phyloP scores from a whole-genome alignment of 176 grass and related monocot species.

The Triticum dicoccoides region DNA sequence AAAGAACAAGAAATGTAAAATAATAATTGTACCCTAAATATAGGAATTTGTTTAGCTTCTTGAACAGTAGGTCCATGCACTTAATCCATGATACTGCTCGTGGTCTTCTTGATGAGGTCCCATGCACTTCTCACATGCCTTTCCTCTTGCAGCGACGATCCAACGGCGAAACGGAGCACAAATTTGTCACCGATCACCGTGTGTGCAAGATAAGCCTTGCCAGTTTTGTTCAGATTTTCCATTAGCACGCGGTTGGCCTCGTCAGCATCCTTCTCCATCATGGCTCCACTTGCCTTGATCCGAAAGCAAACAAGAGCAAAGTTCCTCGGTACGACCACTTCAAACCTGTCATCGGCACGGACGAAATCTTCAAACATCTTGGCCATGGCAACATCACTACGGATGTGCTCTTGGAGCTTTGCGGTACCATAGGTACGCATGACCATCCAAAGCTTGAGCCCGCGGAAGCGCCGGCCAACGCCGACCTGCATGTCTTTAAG shows the following conservation, averaged over 20 bases:
- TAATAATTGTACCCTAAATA: background rate
- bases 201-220: slow-evolving; percentile 1
- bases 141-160: background rate
- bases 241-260: background rate
- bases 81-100: background rate
- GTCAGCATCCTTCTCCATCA: background rate
- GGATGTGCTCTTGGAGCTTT: slow-evolving; percentile 7
- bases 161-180: background rate
- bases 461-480: background rate
- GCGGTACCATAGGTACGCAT: background rate
- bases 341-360: background rate
- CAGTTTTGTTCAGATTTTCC: background rate
- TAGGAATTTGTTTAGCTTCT: background rate
- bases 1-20: background rate
- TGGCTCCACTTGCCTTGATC: background rate
- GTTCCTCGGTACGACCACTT: background rate
- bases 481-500: slow-evolving; percentile 11
- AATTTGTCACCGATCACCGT: background rate
- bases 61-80: background rate
- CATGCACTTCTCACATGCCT: background rate
- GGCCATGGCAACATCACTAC: background rate
- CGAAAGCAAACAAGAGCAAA: background rate
- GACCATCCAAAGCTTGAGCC: slow-evolving; percentile 16
- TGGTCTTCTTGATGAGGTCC: background rate
- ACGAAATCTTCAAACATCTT: background rate